Evolutionary conservation across 2,329 filamentous ascomycete genomes (phyloP), one percentile per base, ranked within the genome.

Genomic region (Rosellinia necatrix): DNA sequence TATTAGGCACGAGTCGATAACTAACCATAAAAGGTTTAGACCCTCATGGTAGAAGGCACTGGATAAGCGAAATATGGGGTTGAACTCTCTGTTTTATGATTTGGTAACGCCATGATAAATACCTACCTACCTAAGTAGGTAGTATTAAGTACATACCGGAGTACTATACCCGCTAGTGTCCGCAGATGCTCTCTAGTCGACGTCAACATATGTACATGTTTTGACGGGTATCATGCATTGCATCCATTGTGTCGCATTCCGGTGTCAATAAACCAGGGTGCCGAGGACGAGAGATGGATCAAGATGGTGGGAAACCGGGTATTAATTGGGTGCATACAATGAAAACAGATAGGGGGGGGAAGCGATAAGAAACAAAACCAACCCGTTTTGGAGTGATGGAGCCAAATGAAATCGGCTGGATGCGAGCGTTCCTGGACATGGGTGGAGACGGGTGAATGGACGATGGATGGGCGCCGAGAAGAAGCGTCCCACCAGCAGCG

Each of bases 171-270:
- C n/a, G n/a, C n/a, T n/a, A n/a, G n/a, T n/a, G n/a, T n/a, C n/a
- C n/a, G n/a, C n/a, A n/a, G n/a, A n/a, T n/a, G n/a, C n/a, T n/a
- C n/a, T n/a, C n/a, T 35, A 35, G 37, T 21, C 9, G 37, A 19
- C 19, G 6, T n/a, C n/a, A n/a, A n/a, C 9, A n/a, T 13, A 15
- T n/a, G n/a, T 43, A n/a, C 12, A 13, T 30, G 15, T 29, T 50
- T 32, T n/a, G 27, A 41, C 19, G 12, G 21, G 24, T 27, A 29
- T 40, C 34, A 40, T 52, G 35, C 40, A 34, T 35, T 51, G 19
- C 42, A 25, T 52, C 40, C 38, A 49, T 34, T 49, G 51, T 21
- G 55, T 53, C 37, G 46, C 55, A 53, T 58, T 58, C 49, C 55
- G 55, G 55, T 13, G 40, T 9, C 30, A 49, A 40, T 53, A 41